phyloP scores from a whole-genome alignment of 257 asterid species.

The Fraxinus pennsylvanica region DNA sequence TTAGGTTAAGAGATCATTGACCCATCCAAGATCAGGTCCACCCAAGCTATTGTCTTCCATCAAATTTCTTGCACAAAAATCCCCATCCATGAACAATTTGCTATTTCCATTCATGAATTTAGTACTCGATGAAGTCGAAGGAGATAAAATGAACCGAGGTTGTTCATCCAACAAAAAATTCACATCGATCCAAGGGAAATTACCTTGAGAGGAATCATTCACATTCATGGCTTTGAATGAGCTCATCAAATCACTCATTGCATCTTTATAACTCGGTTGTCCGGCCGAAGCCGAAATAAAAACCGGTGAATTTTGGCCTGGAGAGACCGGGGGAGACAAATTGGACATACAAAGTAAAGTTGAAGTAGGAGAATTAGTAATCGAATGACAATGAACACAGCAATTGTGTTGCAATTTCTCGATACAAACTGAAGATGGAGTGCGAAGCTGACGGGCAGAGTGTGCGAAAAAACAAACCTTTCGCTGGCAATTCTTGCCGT shows the following conservation, averaged over 20 bases:
- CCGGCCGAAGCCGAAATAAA: conserved; percentile 12
- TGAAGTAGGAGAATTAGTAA: conserved; percentile 65
- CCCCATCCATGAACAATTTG: conserved; percentile 30
- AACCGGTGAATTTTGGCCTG: conserved; percentile 35
- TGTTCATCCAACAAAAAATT: conserved; percentile 45
- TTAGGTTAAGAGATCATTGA: conserved; percentile 85
- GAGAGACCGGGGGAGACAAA: conserved; percentile 59
- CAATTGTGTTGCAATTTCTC: conserved; percentile 38
- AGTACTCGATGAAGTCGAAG: conserved; percentile 45
- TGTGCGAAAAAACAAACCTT: conserved; percentile 95
- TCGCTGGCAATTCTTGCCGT: conserved; percentile 84
- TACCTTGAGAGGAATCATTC: conserved; percentile 15
- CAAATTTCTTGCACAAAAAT: conserved; percentile 38
- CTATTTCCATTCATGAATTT: conserved; percentile 18
- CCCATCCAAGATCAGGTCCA: conserved; percentile 96
- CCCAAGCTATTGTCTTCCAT: conserved; percentile 40
- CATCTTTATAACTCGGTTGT: conserved; percentile 46
- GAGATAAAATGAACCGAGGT: conserved; percentile 64
- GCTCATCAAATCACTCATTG: conserved; percentile 60
- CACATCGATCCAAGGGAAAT: conserved; percentile 54
- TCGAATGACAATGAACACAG: conserved; percentile 61
- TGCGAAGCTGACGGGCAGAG: conserved; percentile 77
- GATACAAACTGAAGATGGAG: conserved; percentile 32
- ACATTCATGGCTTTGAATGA: conserved; percentile 64
- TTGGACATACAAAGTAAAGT: conserved; percentile 59